Conservation (phyloP, 352 stramenopile species). For the Phytophthora syringae region DNA sequence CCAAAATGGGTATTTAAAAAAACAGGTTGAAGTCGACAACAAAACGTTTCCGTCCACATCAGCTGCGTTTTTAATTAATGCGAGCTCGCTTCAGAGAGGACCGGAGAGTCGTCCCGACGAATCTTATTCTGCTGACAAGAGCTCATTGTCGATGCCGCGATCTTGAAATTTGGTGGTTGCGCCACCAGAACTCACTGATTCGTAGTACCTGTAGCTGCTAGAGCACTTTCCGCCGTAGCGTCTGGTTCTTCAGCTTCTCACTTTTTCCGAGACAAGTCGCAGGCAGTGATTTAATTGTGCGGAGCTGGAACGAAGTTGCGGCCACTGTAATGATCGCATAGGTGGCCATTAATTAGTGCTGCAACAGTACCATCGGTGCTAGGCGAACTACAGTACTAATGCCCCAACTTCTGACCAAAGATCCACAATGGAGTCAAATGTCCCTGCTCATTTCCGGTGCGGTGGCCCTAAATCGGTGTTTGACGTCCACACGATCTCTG, state of each 20-base stretch:
- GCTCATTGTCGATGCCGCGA: background rate
- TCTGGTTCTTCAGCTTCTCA: background rate
- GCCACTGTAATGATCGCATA: too few species aligned
- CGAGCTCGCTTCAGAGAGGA: background rate
- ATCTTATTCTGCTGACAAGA: background rate
- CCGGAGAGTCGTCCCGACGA: background rate
- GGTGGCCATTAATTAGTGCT: too few species aligned
- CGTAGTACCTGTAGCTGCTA: background rate
- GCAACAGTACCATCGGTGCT: too few species aligned
- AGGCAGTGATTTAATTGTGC: background rate
- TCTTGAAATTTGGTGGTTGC: too few species aligned
- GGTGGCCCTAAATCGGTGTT: background rate
- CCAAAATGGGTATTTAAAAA: too few species aligned
- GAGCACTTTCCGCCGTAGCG: background rate
- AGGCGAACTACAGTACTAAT: too few species aligned
- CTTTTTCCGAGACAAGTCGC: too few species aligned
- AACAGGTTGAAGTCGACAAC: too few species aligned
- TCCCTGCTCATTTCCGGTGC: conserved; percentile 1
- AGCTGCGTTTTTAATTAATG: too few species aligned
- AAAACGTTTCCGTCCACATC: too few species aligned
- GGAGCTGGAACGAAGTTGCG: background rate
- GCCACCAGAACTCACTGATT: too few species aligned
- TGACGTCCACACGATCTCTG: background rate
- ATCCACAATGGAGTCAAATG: background rate
- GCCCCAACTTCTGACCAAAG: too few species aligned